These are phyloP conservation scores for Datisca glomerata DNA, from an alignment of 306 rosid genomes.

Conservation along the genomic window DNA sequence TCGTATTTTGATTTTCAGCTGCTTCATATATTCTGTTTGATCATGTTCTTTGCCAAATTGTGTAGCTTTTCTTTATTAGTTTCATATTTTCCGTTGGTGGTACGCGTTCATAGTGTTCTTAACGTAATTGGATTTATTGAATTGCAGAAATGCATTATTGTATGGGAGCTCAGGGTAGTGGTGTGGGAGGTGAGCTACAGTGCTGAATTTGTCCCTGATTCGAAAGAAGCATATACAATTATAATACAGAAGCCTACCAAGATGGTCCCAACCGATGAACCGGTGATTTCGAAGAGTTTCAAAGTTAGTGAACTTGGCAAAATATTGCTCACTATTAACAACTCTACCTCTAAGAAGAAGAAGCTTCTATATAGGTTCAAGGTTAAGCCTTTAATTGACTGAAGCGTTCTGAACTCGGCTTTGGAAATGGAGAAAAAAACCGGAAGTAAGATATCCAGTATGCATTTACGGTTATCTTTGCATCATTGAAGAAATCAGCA, in stretches of 20 bases:
- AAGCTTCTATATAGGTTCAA: constrained; percentile 95
- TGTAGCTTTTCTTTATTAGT: constrained; percentile 1
- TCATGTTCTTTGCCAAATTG: not conserved
- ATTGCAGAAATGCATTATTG: constrained; percentile 70
- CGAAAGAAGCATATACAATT: constrained; percentile 43
- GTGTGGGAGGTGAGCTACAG: constrained; percentile 91
- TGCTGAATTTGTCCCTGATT: constrained; percentile 78
- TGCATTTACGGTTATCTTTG: not conserved
- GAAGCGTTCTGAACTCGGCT: constrained; percentile 8
- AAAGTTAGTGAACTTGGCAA: constrained; percentile 79
- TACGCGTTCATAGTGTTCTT: too few relatives aligned
- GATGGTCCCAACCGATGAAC: constrained; percentile 66
- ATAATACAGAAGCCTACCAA: constrained; percentile 65
- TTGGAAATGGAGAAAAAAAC: not conserved
- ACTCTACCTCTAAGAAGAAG: constrained; percentile 70
- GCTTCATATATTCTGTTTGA: too few relatives aligned
- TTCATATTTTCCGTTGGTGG: not conserved
- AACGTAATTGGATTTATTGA: constrained; percentile 4
- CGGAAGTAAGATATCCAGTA: not conserved
- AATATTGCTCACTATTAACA: constrained; percentile 65
- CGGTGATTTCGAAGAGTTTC: constrained; percentile 51
- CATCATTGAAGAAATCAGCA: not conserved
- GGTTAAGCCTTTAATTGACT: constrained; percentile 45
- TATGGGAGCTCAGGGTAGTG: constrained; percentile 94
- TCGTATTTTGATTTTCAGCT: too few relatives aligned